phyloP scores from a whole-genome alignment of 2,329 filamentous ascomycete genomes.

The Penicillium sp. region DNA sequence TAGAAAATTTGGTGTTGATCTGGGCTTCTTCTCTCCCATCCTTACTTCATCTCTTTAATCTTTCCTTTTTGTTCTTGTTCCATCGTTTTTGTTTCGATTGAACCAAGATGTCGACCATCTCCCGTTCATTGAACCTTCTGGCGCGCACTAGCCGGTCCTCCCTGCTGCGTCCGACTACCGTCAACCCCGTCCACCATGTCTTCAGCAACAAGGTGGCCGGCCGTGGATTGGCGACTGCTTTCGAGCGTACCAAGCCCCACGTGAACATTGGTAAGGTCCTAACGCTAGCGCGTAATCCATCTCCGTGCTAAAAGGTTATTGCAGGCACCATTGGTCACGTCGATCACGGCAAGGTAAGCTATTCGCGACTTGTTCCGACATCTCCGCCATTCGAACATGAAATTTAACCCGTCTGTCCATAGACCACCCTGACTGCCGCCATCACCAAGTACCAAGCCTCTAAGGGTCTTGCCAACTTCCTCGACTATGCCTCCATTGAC shows the following conservation, averaged over 20 bases:
- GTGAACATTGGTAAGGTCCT: constrained; percentile 82
- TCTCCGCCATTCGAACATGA: constrained; percentile 2
- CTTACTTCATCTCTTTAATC: constrained; percentile 32
- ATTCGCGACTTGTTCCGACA: constrained; percentile 9
- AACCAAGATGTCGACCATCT: constrained; percentile 74
- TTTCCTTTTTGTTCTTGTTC: constrained; percentile 27
- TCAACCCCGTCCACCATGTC: constrained; percentile 71
- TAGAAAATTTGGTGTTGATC: constrained; percentile 40
- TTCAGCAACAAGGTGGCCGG: constrained; percentile 47
- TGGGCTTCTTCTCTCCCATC: constrained; percentile 20
- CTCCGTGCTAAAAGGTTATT: constrained; percentile 1
- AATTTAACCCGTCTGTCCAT: constrained; percentile 22
- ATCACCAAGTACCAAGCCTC: constrained; percentile 98
- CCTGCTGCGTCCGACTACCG: constrained; percentile 64
- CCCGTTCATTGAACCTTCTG: constrained; percentile 75
- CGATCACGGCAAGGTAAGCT: constrained; percentile 92
- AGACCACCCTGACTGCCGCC: constrained; percentile 97
- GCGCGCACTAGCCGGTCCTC: constrained; percentile 77
- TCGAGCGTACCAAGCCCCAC: constrained; percentile 90
- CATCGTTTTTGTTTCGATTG: constrained; percentile 33
- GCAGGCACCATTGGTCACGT: constrained; percentile 96
- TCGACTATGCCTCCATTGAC: constrained; percentile 97
- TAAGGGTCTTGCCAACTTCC: constrained; percentile 90
- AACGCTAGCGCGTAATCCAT: not conserved
- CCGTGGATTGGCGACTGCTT: constrained; percentile 63